Percentiles rank a stretch among this genome's conserved stretches.
phyloP scores from a whole-genome alignment of 2,329 filamentous ascomycete genomes.

The Talaromyces verruculosus region DNA sequence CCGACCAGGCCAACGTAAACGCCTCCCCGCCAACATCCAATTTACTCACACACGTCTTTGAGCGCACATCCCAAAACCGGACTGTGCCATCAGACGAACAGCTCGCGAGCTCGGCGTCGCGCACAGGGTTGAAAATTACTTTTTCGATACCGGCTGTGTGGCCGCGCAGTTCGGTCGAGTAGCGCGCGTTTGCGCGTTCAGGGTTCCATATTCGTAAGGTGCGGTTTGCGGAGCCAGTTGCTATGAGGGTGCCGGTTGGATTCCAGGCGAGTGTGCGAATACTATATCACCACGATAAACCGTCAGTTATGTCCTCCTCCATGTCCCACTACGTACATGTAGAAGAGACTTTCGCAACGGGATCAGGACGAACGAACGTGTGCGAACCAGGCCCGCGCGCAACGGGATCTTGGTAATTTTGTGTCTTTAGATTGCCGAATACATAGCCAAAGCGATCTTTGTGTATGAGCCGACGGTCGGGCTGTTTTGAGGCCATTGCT shows the following conservation, averaged over 20 bases:
- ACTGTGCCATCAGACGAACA: slow-evolving; percentile 52
- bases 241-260: slow-evolving; percentile 76
- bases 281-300: slow-evolving; percentile 42
- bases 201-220: slow-evolving; percentile 89
- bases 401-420: slow-evolving; percentile 66
- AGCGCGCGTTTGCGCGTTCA: slow-evolving; percentile 47
- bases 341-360: background rate
- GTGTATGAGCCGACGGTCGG: slow-evolving; percentile 46
- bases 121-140: slow-evolving; percentile 51
- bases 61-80: slow-evolving; percentile 53
- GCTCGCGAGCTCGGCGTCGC: slow-evolving; percentile 52
- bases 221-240: slow-evolving; percentile 85
- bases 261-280: slow-evolving; percentile 87
- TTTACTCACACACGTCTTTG: slow-evolving; percentile 49
- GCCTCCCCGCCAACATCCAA: slow-evolving; percentile 52
- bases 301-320: background rate
- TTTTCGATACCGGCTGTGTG: slow-evolving; percentile 51
- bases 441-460: slow-evolving; percentile 68
- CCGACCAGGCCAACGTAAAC: slow-evolving; percentile 51
- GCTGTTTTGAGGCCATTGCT: slow-evolving; percentile 40
- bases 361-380: slow-evolving; percentile 49
- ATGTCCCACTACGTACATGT: background rate
- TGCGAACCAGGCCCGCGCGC: slow-evolving; percentile 57
- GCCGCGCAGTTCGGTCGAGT: slow-evolving; percentile 51
- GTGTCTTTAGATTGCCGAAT: slow-evolving; percentile 68